Base-by-base conservation (phyloP, 1,284 basidiomycete species). In the Neolentinus lepideus region DNA sequence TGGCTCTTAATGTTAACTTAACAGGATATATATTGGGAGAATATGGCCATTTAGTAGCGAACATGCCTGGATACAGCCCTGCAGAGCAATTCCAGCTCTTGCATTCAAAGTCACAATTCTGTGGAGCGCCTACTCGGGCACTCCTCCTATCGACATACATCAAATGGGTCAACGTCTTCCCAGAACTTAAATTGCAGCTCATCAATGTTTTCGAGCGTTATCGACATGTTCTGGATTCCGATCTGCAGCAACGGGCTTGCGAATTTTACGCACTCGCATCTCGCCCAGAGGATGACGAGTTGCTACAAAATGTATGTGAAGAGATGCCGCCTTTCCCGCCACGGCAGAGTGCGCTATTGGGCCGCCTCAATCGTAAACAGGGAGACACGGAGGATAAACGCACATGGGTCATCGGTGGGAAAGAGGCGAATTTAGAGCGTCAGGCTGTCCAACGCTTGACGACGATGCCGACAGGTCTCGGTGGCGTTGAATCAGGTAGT, bases 91-190 rank as follows among this genome's bases (percentile, higher is more conserved):
- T 99, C 71, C 91, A 94, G 63, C 79, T 92, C 2, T 75, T 99
- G 4, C 96, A 99, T 71, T 88, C 93, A 3, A 98, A 98, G 68
- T 95, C 95, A 26, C 94, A 96, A 68, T 91, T 94, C 65, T 98
- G 96, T 69, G 84, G 92, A 38, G 93, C 95, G 1, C 77, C 94
- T 26, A 99, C 97, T 4, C 85, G 96, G 27, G 91, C 95, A 0
- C 79, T 99, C 47, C 81, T 99, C 24, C 76, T 99, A 14, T 96
- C 96, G 6, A 98, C 97, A 0, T 99, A 99, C 69, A 88, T 98
- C 75, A 99, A 99, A 78, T 97, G 94, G 96, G 92, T 98, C 60
- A 99, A 99, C 69, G 88, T 99, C 54, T 99, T 99, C 74, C 97
- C 97, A 6, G 97, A 99, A 71, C 98, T 99, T 72, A 95, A 96